Base-by-base conservation (phyloP, 768 basidiomycete species). In the Boletus rufocinnamomeus region DNA sequence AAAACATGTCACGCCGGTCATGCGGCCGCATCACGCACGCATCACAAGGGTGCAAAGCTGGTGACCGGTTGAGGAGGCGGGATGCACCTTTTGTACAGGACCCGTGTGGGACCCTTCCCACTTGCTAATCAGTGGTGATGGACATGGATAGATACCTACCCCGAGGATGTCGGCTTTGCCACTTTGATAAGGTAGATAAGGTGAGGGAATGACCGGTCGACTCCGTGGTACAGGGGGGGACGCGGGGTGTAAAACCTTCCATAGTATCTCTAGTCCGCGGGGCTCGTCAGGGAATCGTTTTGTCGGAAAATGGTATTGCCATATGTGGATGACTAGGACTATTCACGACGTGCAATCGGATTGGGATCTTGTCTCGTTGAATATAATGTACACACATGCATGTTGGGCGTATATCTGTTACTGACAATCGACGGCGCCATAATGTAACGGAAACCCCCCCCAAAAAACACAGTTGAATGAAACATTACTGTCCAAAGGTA, bases 301-400 rank as follows among this genome's bases (percentile, higher is more conserved):
- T 23, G 16, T 35, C 27, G 21, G 35, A 55, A 25, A 49, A 30
- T 43, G n/a, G 19, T 10, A 11, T 19, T 14, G 21, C n/a, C 16
- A 55, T 28, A 17, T 19, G 9, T n/a, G 11, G 6, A 41, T 19
- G n/a, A 21, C n/a, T 8, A 41, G 9, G n/a, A 21, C n/a, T 8
- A 11, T 25, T 52, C 37, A 14, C 9, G 23, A 35, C 10, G 16
- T 21, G 23, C 9, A 28, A 30, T 38, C 11, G 35, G 28, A 32
- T n/a, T n/a, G 17, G 19, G 38, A 62, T 19, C 7, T 10, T 2
- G 25, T 32, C 25, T 38, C 21, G 27, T 46, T 37, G 23, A 34
- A 40, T 32, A 19, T 49, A 63, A 34, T 17, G 21, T 52, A 43
- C 54, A 63, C 27, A 14, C 10, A 27, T 45, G 41, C 19, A 16